Conservation (phyloP, 1,284 basidiomycete species). For the Mixia osmundae region DNA sequence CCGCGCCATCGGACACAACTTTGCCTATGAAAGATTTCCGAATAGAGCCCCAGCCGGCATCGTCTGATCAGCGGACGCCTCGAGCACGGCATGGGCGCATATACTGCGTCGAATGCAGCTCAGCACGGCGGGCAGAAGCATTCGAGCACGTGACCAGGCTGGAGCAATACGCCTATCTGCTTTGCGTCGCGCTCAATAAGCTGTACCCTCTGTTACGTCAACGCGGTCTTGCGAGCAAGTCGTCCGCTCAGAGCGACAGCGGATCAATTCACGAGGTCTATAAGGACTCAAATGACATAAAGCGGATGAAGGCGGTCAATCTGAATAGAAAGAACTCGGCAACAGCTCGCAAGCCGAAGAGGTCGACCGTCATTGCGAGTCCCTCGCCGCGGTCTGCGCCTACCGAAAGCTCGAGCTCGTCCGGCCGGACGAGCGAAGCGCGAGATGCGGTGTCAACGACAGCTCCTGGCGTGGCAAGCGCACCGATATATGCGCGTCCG, state of each 20-base stretch:
- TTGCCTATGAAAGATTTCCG: slow-evolving; percentile 21
- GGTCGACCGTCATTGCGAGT: slow-evolving; percentile 85
- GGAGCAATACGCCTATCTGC: slow-evolving; percentile 90
- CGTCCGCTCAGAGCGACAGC: slow-evolving; percentile 35
- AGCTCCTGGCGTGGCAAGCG: not conserved
- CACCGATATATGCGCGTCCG: not conserved
- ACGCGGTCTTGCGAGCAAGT: slow-evolving; percentile 63
- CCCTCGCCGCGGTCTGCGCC: slow-evolving; percentile 73
- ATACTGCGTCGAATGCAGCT: slow-evolving; percentile 50
- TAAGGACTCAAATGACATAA: slow-evolving; percentile 66
- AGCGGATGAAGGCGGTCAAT: slow-evolving; percentile 74
- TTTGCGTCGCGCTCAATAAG: slow-evolving; percentile 82
- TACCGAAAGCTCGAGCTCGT: slow-evolving; percentile 23
- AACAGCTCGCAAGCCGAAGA: slow-evolving; percentile 68
- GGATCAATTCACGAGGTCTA: slow-evolving; percentile 31
- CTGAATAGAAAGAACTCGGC: slow-evolving; percentile 77
- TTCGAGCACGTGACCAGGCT: slow-evolving; percentile 80
- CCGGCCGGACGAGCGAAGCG: too few species aligned
- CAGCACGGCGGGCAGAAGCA: slow-evolving; percentile 29
- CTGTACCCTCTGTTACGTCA: slow-evolving; percentile 76
- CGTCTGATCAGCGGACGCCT: not conserved
- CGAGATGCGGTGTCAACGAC: too few species aligned
- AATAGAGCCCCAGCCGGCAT: slow-evolving; percentile 13
- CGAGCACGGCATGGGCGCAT: slow-evolving; percentile 23
- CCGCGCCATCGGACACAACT: slow-evolving; percentile 26